Evolutionary conservation across 208 protist genomes (phyloP), one percentile per base, ranked within the genome.

Genomic region (Acanthamoeba royreba): DNA sequence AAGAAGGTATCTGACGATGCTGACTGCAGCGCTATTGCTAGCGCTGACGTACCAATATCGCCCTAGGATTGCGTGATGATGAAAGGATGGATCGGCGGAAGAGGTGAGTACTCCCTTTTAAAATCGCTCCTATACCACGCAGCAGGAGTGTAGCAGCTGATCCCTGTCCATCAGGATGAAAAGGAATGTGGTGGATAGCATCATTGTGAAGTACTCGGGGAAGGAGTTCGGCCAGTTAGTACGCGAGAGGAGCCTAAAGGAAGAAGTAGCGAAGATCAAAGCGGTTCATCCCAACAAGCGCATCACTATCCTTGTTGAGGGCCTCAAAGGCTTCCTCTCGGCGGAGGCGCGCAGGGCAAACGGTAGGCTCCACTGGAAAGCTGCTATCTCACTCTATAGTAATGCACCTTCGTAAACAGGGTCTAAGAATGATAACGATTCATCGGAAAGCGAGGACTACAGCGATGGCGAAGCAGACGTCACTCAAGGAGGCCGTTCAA

Each of bases 251-350:
- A 49, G 53, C n/a, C 53, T 89, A n/a, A 28, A 40, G 35, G 46
- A 43, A n/a, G 43, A 55, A n/a, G 43, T 77, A 33, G 52, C 9
- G 28, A 40, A 35, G 43, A 55, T 92, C 2, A 33, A 40, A 8
- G 87, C 58, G 13, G 63, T 25, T 4, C 87, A 92, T 42, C 52
- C 52, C 55, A 77, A 69, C 87, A 92, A 92, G 87, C 13, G 15
- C n/a, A 15, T 92, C 53, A 92, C 87, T 7, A n/a, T 79, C 55
- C 7, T 92, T 2, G 19, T 92, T 15, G 87, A 92, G 42, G 87
- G 55, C 53, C 38, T 79, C n/a, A 17, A 40, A 0, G 22, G 1
- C 63, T 92, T 92, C 40, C 25, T 77, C 46, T 1, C 31, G 5
- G 28, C 53, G 9, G 33, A 88, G 47, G 40, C 45, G 13, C 49